Conservation (phyloP, 169 alveolate species). For the Blepharisma undulans region DNA sequence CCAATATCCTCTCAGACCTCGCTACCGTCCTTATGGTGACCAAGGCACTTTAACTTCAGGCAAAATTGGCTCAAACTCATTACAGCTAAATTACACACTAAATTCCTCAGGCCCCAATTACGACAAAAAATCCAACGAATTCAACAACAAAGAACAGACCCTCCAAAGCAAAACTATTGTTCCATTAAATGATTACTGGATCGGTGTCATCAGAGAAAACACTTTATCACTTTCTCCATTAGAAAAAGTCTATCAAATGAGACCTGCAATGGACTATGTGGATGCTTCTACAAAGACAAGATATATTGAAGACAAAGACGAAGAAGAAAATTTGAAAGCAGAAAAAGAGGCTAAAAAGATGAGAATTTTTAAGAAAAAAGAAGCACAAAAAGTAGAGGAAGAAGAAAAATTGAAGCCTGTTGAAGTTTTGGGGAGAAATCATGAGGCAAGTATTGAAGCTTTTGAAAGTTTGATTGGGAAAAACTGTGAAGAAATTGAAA, state of each 20-base stretch:
- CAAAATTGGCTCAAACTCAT: neutral
- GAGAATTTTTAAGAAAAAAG: slow-evolving; percentile 31
- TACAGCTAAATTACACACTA: neutral
- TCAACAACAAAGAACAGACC: neutral
- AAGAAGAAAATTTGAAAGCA: neutral
- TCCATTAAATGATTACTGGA: neutral
- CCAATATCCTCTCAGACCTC: slow-evolving; percentile 37
- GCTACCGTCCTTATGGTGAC: slow-evolving; percentile 28
- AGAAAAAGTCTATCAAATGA: neutral
- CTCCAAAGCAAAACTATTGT: neutral
- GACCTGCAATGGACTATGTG: slow-evolving; percentile 11
- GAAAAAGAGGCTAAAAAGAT: slow-evolving; percentile 28
- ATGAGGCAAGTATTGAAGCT: neutral
- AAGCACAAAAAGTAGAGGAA: neutral
- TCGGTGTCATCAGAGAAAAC: neutral
- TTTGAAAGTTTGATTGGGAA: neutral
- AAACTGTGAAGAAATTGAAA: neutral
- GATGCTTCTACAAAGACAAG: neutral
- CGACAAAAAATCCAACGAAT: slow-evolving; percentile 9
- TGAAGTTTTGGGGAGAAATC: neutral
- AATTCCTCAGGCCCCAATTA: neutral
- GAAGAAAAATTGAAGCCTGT: neutral
- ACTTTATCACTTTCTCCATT: neutral
- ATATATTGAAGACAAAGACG: neutral
- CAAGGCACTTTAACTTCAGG: slow-evolving; percentile 4